phyloP scores from a whole-genome alignment of 1,284 basidiomycete species.

The Xerocomus minutiporus region DNA sequence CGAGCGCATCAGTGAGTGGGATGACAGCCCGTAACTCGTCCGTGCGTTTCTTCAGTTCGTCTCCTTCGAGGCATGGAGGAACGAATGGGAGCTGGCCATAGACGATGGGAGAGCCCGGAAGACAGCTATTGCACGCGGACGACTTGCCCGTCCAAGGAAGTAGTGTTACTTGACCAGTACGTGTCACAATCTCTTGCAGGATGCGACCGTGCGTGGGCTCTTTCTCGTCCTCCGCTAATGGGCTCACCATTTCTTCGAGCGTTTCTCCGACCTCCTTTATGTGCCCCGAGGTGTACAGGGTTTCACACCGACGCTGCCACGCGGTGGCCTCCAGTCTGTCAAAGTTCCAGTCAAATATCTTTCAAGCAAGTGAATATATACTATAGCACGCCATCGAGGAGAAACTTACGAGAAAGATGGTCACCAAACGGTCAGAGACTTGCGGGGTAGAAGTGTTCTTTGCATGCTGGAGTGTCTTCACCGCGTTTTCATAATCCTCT shows the following conservation, averaged over 20 bases:
- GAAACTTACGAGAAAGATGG: slow-evolving; percentile 2
- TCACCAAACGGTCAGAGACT: background rate
- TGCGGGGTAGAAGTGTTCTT: background rate
- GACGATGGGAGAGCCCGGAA: background rate
- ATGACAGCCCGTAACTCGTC: background rate
- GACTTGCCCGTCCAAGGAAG: background rate
- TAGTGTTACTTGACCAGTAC: background rate
- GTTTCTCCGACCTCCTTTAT: background rate
- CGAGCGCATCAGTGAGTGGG: background rate
- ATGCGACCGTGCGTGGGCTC: background rate
- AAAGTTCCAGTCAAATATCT: slow-evolving; percentile 1
- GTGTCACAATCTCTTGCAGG: background rate
- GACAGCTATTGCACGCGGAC: background rate
- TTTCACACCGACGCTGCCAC: background rate
- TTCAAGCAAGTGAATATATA: background rate
- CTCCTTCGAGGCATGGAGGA: background rate
- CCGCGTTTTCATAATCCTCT: slow-evolving; percentile 3
- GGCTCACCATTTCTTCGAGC: background rate
- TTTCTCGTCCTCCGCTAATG: background rate
- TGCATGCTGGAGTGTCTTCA: background rate
- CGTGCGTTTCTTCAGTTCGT: background rate
- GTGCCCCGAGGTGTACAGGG: background rate
- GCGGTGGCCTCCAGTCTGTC: background rate
- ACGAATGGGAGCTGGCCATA: background rate
- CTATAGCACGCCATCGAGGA: background rate